phyloP scores from a whole-genome alignment of 192 early-diverging fungal species.

The Gaertneriomyces semiglobifer region DNA sequence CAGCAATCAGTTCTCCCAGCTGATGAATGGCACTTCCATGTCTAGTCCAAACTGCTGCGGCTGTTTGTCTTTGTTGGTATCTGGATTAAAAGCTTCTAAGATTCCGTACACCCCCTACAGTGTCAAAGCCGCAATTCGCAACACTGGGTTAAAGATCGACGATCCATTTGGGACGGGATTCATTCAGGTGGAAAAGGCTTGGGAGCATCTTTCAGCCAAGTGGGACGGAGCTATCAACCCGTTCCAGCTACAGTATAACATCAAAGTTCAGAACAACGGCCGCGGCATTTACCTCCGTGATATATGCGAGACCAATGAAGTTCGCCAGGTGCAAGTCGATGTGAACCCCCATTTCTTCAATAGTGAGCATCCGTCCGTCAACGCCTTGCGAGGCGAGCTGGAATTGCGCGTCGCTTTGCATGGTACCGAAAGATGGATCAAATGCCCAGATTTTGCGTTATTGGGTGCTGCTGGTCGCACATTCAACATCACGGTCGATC shows the following conservation, averaged over 20 bases:
- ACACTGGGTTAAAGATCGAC: constrained; percentile 71
- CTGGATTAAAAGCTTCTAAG: constrained; percentile 72
- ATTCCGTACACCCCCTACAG: constrained; percentile 76
- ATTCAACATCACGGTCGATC: constrained; percentile 77
- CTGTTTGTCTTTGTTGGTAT: constrained; percentile 78
- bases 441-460: constrained; percentile 67
- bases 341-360: constrained; percentile 62
- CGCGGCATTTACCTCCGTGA: constrained; percentile 91
- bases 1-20: constrained; percentile 60
- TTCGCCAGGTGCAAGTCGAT: constrained; percentile 54
- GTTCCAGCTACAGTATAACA: constrained; percentile 67
- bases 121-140: constrained; percentile 72
- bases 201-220: constrained; percentile 61
- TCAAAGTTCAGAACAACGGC: constrained; percentile 35
- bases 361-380: constrained; percentile 55
- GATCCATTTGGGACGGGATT: constrained; percentile 76
- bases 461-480: constrained; percentile 52
- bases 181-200: constrained; percentile 84
- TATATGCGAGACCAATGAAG: constrained; percentile 61
- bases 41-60: constrained; percentile 86
- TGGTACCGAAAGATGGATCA: constrained; percentile 72
- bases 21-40: constrained; percentile 97
- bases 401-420: constrained; percentile 74
- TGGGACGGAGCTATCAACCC: neutral
- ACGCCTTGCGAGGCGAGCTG: constrained; percentile 64